Conservation (phyloP, 1,284 basidiomycete genomes). For the Xerocomus amazonicus region DNA sequence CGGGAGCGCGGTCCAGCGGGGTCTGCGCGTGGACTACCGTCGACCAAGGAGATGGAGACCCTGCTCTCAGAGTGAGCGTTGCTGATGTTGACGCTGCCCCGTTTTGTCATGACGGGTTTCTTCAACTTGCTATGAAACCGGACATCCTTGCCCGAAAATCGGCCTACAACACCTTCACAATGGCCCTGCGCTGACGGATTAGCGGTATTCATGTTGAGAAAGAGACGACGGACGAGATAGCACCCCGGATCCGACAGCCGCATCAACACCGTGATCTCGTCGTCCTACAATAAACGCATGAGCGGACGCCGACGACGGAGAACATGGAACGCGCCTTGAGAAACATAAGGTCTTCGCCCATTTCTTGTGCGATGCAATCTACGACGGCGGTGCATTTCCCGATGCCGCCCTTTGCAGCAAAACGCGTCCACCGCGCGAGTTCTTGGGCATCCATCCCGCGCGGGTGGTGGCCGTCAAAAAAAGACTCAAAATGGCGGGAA, state of each 20-base stretch:
- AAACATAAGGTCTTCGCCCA: conserved; percentile 82
- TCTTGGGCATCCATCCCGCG: conserved; percentile 62
- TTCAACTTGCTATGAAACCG: conserved; percentile 75
- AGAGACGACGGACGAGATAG: conserved; percentile 53
- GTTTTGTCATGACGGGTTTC: conserved; percentile 73
- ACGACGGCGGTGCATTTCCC: conserved; percentile 67
- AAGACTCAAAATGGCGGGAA: too few species aligned
- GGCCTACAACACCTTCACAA: conserved; percentile 90
- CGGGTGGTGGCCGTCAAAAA: background rate
- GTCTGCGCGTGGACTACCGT: conserved; percentile 5
- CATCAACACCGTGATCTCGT: conserved; percentile 79
- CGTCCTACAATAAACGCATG: conserved; percentile 50
- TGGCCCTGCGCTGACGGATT: conserved; percentile 49
- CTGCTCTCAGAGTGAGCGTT: conserved; percentile 10
- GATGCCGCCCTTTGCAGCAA: conserved; percentile 78
- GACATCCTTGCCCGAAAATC: conserved; percentile 69
- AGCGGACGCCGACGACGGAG: background rate
- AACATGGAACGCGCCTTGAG: conserved; percentile 51
- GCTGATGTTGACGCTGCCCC: conserved; percentile 31
- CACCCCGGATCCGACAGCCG: conserved; percentile 57
- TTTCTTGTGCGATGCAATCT: conserved; percentile 75
- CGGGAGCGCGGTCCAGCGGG: conserved; percentile 1
- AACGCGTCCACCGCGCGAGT: conserved; percentile 74
- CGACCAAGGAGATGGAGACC: conserved; percentile 15
- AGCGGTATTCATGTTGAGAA: background rate